These are phyloP conservation scores for Zhuliangozyma parablackwelliae DNA, from an alignment of 1,139 yeast species.

Conservation along the genomic window DNA sequence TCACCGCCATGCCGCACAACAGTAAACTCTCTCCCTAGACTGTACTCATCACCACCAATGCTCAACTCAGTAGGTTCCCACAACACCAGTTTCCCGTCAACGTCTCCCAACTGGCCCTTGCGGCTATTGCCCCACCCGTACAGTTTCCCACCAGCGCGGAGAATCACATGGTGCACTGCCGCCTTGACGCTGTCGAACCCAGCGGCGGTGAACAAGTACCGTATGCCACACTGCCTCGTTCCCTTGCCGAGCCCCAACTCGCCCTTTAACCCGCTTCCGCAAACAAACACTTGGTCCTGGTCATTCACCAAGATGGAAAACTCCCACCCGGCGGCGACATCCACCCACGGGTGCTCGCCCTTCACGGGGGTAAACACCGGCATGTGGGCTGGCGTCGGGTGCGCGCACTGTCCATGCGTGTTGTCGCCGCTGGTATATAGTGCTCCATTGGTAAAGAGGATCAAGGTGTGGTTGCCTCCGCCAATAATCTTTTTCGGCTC, in stretches of 20 bases:
- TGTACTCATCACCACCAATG: constrained; percentile 15
- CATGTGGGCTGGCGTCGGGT: not conserved
- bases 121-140: constrained; percentile 85
- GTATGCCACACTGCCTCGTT: constrained; percentile 11
- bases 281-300: constrained; percentile 38
- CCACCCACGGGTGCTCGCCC: constrained; percentile 30
- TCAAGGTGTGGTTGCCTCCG: constrained; percentile 86
- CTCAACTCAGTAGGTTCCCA: constrained; percentile 25
- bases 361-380: constrained; percentile 20
- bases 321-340: constrained; percentile 76
- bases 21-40: constrained; percentile 48
- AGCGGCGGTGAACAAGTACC: constrained; percentile 11
- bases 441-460: constrained; percentile 51
- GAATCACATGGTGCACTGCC: constrained; percentile 56
- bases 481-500: constrained; percentile 46
- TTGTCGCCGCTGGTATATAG: constrained; percentile 62
- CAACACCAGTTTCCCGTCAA: constrained; percentile 12
- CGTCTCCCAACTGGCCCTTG: constrained; percentile 61
- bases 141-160: constrained; percentile 35
- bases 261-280: constrained; percentile 69
- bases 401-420: constrained; percentile 51
- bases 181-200: constrained; percentile 26
- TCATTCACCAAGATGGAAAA: constrained; percentile 51
- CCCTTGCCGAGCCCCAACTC: constrained; percentile 62
- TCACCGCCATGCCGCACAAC: constrained; percentile 12